These are phyloP conservation scores for Taxillus chinensis DNA, from an alignment of 164 flowering plant species.

Conservation along the genomic window DNA sequence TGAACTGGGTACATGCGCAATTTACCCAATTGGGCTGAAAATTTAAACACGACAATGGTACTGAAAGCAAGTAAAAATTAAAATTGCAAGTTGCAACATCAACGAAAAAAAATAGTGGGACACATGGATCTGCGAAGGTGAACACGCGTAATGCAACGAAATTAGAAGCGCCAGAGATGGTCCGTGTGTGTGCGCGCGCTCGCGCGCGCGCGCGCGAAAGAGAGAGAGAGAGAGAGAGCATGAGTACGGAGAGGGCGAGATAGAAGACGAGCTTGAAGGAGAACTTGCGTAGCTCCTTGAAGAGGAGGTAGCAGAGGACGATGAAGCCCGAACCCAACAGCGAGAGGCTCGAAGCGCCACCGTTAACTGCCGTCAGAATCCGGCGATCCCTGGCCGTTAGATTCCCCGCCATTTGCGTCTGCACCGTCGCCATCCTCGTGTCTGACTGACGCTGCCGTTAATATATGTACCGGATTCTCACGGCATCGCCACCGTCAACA, in stretches of 20 bases:
- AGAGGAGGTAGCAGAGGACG: constrained; percentile 80
- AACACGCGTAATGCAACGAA: too few relatives aligned
- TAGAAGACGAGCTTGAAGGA: constrained; percentile 97
- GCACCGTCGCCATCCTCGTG: background rate
- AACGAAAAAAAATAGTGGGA: too few relatives aligned
- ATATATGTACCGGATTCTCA: too few relatives aligned
- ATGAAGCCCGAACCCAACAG: constrained; percentile 79
- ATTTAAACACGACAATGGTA: too few relatives aligned
- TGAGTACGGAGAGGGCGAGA: constrained; percentile 79
- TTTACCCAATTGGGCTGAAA: too few relatives aligned
- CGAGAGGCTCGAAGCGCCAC: constrained; percentile 67
- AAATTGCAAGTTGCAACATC: too few relatives aligned
- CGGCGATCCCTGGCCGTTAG: constrained; percentile 47
- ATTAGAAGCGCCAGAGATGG: too few relatives aligned
- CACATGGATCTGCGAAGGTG: too few relatives aligned
- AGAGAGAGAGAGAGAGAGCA: background rate
- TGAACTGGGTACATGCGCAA: too few relatives aligned
- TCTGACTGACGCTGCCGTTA: constrained; percentile 23
- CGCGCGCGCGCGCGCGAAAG: background rate
- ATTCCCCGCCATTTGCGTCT: constrained; percentile 21
- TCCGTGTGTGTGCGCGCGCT: too few relatives aligned
- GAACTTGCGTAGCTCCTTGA: constrained; percentile 92
- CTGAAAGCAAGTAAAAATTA: too few relatives aligned
- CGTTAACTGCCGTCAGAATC: constrained; percentile 46
- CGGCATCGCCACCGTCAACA: too few relatives aligned